phyloP scores from a whole-genome alignment of 306 rosid species.

The Begonia masoniana region DNA sequence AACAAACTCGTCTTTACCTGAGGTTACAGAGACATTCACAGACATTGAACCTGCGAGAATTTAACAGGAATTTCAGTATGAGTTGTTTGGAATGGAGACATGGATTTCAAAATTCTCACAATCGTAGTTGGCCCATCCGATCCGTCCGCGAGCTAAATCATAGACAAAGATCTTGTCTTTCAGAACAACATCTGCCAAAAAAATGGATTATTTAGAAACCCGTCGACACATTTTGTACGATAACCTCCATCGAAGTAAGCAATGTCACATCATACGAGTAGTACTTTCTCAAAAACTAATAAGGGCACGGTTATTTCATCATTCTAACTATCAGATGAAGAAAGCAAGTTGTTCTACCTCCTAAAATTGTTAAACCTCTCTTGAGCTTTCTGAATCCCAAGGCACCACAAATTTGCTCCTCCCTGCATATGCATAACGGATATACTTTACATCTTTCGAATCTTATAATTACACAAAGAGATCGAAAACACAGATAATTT shows the following conservation, averaged over 20 bases:
- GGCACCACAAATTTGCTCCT: conserved; percentile 66
- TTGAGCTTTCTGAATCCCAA: conserved; percentile 67
- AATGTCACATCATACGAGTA: no score
- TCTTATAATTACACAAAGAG: no score
- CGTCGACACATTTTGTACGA: no score
- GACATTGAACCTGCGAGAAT: conserved; percentile 49
- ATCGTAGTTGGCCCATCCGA: conserved; percentile 85
- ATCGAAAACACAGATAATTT: no score
- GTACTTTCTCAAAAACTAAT: no score
- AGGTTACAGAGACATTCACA: conserved; percentile 69
- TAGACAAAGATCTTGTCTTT: conserved; percentile 82
- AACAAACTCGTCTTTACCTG: conserved; percentile 59
- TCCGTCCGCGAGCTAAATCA: conserved; percentile 58
- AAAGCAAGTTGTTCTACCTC: conserved; percentile 33
- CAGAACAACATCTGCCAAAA: conserved; percentile 60
- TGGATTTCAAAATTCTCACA: conserved; percentile 27
- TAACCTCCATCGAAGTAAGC: no score
- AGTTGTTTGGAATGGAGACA: conserved; percentile 1
- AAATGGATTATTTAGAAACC: background rate
- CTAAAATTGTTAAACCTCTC: conserved; percentile 70
- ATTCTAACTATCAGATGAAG: background rate
- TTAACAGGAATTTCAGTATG: background rate
- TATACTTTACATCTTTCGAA: background rate
- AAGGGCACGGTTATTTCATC: background rate
- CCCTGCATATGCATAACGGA: conserved; percentile 27